Evolutionary conservation across 2,329 filamentous ascomycete genomes (phyloP), one percentile per base, ranked within the genome.

Genomic region (Aspergillus sclerotialis): DNA sequence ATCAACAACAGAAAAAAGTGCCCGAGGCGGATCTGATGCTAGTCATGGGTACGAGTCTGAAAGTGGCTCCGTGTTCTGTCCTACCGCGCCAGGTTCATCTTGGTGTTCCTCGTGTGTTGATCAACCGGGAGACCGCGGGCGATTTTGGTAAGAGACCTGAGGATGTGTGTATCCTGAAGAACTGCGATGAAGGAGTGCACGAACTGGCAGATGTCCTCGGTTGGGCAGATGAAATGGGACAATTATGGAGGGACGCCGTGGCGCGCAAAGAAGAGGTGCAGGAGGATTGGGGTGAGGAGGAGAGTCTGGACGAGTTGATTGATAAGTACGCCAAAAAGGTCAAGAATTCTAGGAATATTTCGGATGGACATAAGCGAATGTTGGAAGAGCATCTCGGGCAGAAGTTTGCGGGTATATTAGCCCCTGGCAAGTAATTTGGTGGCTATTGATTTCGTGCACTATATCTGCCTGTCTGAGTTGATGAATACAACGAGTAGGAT

Each of bases 91-190:
- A 77, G 44, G 76, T 76, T 3, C 45, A 53, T 3, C 67, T 75
- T 2, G 65, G 65, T 1, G 73, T 75, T 5, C 87, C 86, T 0
- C 70, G 88, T 9, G 63, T 94, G 2, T 66, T 94, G 19, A 80
- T 94, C 56, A 94, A 94, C 58, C 72, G 78, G 59, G 84, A 93
- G 57, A 63, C 64, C 23, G 86, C 89, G 0, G 88, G 88, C 0
- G 75, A 75, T 33, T 54, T 94, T n/a, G 89, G 88, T 1, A 67
- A 65, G 13, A 63, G 83, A 13, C 49, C 76, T 0, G 84, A 93
- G 46, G 88, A 94, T 61, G 84, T 94, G 0, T 53, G 88, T 5
- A 63, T 82, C 24, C 64, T 94, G 2, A 84, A 80, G 2, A 75
- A 82, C 41, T 93, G 86, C 53, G 87, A 94, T 55, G 65, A 69